Evolutionary conservation across 352 stramenopile genomes (phyloP).

Genomic region (Pelagophyceae sp.): DNA sequence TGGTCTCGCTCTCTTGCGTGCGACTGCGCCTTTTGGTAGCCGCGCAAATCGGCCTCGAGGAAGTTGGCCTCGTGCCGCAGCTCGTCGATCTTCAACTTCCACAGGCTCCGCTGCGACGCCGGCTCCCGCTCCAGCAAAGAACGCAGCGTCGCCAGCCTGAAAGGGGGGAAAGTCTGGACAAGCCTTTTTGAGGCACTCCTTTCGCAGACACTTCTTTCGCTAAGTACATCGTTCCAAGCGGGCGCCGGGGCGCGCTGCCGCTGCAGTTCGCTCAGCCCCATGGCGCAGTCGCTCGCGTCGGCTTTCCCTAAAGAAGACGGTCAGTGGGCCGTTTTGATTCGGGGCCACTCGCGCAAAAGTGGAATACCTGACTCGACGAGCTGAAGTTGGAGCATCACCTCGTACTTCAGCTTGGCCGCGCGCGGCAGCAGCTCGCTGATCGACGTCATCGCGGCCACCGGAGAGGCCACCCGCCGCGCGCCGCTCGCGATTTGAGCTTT

Average conservation of each 20-base stretch:
- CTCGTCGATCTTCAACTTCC: conserved; percentile 16
- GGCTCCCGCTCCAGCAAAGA: not conserved
- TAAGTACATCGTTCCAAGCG: too few relatives aligned
- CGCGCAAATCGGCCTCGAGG: not conserved
- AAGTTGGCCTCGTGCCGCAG: conserved; percentile 11
- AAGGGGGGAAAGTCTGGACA: too few relatives aligned
- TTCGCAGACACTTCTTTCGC: too few relatives aligned
- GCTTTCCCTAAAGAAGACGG: not conserved
- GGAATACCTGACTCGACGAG: not conserved
- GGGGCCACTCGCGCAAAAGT: too few relatives aligned
- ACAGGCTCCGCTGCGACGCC: not conserved
- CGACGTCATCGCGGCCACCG: conserved; percentile 2
- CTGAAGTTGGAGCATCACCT: not conserved
- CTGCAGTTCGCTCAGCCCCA: not conserved
- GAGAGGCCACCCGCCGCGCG: too few relatives aligned
- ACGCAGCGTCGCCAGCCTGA: not conserved
- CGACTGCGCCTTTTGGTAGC: not conserved
- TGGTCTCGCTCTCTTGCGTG: not conserved
- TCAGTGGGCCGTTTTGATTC: too few relatives aligned
- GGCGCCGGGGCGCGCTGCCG: not conserved
- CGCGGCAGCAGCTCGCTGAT: conserved; percentile 3
- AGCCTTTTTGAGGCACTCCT: too few relatives aligned
- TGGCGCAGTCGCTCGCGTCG: conserved; percentile 14
- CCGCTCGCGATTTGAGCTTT: too few relatives aligned
- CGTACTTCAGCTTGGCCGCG: conserved; percentile 7